These are phyloP conservation scores for Colletotrichum eremochloae DNA, from an alignment of 2,329 filamentous ascomycete species.

Conservation along the genomic window DNA sequence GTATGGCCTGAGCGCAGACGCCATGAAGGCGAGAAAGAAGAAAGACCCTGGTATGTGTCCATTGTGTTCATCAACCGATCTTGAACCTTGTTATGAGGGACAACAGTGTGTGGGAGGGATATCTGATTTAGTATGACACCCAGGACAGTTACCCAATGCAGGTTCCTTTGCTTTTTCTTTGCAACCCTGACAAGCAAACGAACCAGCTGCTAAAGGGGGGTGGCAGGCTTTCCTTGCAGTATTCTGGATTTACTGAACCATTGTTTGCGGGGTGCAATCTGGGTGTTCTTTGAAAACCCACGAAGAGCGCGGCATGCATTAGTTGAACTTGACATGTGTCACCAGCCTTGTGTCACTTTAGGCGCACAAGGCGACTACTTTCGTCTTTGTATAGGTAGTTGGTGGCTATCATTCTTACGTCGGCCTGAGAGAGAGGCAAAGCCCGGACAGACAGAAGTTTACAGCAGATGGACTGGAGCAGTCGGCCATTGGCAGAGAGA, in stretches of 20 bases:
- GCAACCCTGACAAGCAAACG: conserved; percentile 1
- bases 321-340: conserved; percentile 24
- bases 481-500: conserved; percentile 4
- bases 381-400: conserved; percentile 14
- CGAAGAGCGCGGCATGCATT: conserved; percentile 31
- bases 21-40: conserved; percentile 1
- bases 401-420: conserved; percentile 2
- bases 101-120: not conserved
- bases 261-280: conserved; percentile 6
- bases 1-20: conserved; percentile 11
- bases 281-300: conserved; percentile 10
- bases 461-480: conserved; percentile 4
- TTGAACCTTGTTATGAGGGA: not conserved
- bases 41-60: not conserved
- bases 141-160: conserved; percentile 4
- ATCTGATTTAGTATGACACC: conserved; percentile 9
- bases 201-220: not conserved
- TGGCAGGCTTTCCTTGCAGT: not conserved
- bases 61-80: not conserved
- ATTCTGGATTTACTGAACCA: not conserved
- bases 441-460: conserved; percentile 18
- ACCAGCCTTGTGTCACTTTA: not conserved
- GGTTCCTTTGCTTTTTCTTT: not conserved
- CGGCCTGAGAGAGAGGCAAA: not conserved
- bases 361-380: not conserved